Evolutionary conservation across 768 basidiomycete genomes (phyloP).

Genomic region (Tylopilus felleus): DNA sequence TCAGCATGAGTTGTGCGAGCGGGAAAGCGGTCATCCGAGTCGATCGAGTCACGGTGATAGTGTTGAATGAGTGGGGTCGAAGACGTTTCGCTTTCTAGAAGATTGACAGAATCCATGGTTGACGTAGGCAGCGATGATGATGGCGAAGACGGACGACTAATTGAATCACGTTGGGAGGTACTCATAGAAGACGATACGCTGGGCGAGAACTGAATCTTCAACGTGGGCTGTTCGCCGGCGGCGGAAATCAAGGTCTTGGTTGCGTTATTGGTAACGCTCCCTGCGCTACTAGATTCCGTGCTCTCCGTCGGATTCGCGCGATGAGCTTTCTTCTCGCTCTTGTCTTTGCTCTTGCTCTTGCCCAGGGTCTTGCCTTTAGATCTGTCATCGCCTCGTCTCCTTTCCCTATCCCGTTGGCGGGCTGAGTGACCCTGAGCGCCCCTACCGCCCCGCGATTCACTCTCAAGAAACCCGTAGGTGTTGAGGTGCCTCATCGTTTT

Average conservation of each 20-base stretch:
- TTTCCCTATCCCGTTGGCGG: conserved; percentile 25
- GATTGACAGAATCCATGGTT: neutral
- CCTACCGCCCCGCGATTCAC: conserved; percentile 29
- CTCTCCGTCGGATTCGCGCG: conserved; percentile 29
- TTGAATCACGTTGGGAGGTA: conserved; percentile 1
- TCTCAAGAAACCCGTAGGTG: conserved; percentile 64
- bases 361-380: conserved; percentile 23
- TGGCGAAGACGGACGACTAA: conserved; percentile 23
- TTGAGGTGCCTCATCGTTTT: conserved; percentile 65
- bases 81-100: conserved; percentile 9
- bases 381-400: conserved; percentile 18
- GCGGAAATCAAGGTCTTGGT: conserved; percentile 8
- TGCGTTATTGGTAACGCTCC: conserved; percentile 19
- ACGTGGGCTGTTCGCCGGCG: conserved; percentile 1
- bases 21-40: conserved; percentile 30
- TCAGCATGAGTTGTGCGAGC: conserved; percentile 60
- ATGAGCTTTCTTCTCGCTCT: conserved; percentile 28
- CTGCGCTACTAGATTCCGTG: conserved; percentile 31
- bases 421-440: conserved; percentile 10
- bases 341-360: conserved; percentile 32
- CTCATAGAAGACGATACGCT: conserved; percentile 18
- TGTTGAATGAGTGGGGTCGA: conserved; percentile 8
- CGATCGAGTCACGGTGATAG: conserved; percentile 26
- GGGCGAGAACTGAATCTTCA: conserved; percentile 18
- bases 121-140: conserved; percentile 12